Evolutionary conservation across 345 rosid genomes (phyloP).

Genomic region (Hypericum perforatum): DNA sequence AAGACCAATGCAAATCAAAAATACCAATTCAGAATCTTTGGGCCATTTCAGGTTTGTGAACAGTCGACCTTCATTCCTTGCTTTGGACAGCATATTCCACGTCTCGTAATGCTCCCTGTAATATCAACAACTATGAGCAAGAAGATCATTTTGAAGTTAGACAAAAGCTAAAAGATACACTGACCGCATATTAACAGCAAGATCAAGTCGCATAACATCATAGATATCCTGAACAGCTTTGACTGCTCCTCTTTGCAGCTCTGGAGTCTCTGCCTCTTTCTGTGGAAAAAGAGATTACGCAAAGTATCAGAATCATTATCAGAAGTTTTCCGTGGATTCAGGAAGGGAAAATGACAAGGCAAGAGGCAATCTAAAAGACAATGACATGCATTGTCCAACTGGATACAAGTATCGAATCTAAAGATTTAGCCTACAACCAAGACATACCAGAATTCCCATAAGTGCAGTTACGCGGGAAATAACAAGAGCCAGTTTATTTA

Average conservation of each 20-base stretch:
- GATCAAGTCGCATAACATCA: slow-evolving; percentile 82
- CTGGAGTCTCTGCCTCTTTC: slow-evolving; percentile 66
- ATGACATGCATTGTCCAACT: too few species aligned
- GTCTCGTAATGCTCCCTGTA: slow-evolving; percentile 67
- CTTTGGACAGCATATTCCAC: slow-evolving; percentile 66
- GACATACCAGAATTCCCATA: slow-evolving; percentile 77
- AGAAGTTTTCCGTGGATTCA: background rate
- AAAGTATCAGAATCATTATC: slow-evolving; percentile 1
- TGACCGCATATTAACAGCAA: slow-evolving; percentile 68
- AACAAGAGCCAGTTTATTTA: slow-evolving; percentile 66
- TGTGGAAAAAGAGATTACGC: slow-evolving; percentile 23
- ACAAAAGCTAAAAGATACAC: slow-evolving; percentile 7
- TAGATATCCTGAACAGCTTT: slow-evolving; percentile 93
- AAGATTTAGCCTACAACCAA: background rate
- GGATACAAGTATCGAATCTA: too few species aligned
- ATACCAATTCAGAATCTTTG: slow-evolving; percentile 71
- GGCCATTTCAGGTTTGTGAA: slow-evolving; percentile 93
- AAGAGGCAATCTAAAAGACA: too few species aligned
- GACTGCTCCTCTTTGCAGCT: slow-evolving; percentile 66
- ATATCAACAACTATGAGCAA: slow-evolving; percentile 10
- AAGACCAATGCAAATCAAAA: background rate
- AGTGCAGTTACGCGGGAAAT: slow-evolving; percentile 72
- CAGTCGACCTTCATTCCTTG: slow-evolving; percentile 80
- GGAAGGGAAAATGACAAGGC: too few species aligned
- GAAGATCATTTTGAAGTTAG: background rate